Evolutionary conservation across 2,329 filamentous ascomycete species (phyloP), one percentile per base, ranked within the genome.

Genomic region (Elsinoe necatrix): DNA sequence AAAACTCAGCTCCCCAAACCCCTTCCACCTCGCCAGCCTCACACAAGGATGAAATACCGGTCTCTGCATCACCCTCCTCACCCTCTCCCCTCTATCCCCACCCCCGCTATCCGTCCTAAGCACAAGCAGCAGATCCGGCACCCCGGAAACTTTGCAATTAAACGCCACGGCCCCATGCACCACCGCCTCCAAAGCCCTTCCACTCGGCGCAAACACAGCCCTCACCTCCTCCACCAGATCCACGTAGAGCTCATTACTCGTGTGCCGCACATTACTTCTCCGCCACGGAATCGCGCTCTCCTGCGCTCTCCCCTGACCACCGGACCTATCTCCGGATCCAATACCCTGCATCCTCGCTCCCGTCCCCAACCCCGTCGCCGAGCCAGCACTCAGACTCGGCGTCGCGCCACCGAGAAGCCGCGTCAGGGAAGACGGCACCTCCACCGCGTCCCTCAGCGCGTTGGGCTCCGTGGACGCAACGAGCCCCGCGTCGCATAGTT

Each of bases 21-120:
- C 89, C 64, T 85, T 85, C 93, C 93, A 98, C 61, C 84, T 80
- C n/a, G 86, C 86, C 2, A 98, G 75, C 16, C 93, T 80, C 7
- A 98, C 93, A 65, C 93, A 97, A 0, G 93, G 93, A 68, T 98
- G 93, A 64, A 98, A 98, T 0, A 96, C 90, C 1, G 92, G 93
- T 1, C 95, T 75, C 62, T 95, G 86, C 69, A 98, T 82, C 34
- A 91, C 80, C 12, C 58, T 61, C 7, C 66, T 62, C 18, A 70
- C 58, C 56, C 69, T 66, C 20, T 70, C 66, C 3, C 65, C 67
- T 60, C 67, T 50, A 61, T 80, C 82, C 66, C 87, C 85, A 61
- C 84, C 87, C n/a, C 88, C 87, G 1, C 88, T 88, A 0, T 89
- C 87, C 1, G 88, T 86, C 0, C 85, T 86, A 25, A 98, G 78